A percentile compares a stretch with the other conserved stretches of the same genome.
These are phyloP conservation scores for Coprinopsis strossmayeri DNA, from an alignment of 768 basidiomycete species.

Conservation along the genomic window DNA sequence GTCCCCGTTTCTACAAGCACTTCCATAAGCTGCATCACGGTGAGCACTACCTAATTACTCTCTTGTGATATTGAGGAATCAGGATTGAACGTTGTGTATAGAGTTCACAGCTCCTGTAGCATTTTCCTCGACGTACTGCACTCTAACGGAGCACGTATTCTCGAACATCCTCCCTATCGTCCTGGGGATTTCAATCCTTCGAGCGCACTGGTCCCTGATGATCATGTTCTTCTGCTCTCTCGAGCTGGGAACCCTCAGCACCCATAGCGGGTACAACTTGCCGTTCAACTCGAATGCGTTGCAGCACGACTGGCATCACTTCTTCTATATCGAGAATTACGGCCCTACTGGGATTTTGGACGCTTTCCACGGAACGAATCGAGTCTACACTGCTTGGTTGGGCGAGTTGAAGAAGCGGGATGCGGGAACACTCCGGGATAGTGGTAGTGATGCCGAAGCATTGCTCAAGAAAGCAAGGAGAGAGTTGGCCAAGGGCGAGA, in stretches of 20 bases:
- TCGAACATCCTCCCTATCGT: constrained; percentile 1
- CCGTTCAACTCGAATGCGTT: not conserved
- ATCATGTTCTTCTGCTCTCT: constrained; percentile 1
- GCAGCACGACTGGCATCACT: constrained; percentile 3
- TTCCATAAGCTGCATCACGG: constrained; percentile 3
- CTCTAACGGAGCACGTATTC: not conserved
- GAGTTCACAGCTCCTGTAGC: constrained; percentile 1
- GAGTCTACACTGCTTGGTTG: not conserved
- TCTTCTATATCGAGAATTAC: constrained; percentile 3
- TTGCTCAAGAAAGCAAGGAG: not conserved
- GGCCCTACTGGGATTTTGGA: not conserved
- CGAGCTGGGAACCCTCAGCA: not conserved
- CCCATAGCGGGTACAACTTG: constrained; percentile 1
- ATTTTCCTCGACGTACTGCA: constrained; percentile 1
- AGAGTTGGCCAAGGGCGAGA: not conserved
- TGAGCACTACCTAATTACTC: not conserved
- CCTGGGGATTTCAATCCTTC: not conserved
- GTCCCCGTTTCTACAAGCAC: not conserved
- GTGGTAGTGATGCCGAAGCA: not conserved
- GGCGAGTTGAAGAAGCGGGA: not conserved
- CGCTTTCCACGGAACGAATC: not conserved
- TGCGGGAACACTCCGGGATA: not conserved
- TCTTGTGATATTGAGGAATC: too few species aligned
- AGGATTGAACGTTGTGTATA: not conserved
- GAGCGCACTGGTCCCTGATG: not conserved